Evolutionary conservation across 1,284 basidiomycete species (phyloP).

Genomic region (Boletellus sp.): DNA sequence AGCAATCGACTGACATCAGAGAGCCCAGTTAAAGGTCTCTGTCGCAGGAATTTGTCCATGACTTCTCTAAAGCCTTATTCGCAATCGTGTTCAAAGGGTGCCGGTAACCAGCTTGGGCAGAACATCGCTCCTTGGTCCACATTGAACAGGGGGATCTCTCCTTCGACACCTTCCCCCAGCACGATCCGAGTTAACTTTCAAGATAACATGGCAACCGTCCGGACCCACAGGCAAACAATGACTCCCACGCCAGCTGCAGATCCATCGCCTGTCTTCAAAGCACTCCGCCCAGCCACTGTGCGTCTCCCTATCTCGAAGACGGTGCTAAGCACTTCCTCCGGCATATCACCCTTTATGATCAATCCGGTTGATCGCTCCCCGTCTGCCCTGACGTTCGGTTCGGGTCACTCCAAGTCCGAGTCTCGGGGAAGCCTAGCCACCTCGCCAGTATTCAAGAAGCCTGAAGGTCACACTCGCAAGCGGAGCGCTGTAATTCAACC

Average conservation of each 20-base stretch:
- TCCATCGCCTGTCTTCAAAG: slow-evolving; percentile 52
- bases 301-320: slow-evolving; percentile 20
- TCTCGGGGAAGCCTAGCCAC: slow-evolving; percentile 32
- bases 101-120: slow-evolving; percentile 42
- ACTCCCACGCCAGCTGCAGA: slow-evolving; percentile 51
- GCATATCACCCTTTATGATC: slow-evolving; percentile 14
- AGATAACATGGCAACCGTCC: slow-evolving; percentile 21
- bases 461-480: slow-evolving; percentile 34
- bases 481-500: slow-evolving; percentile 35
- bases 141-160: slow-evolving; percentile 47
- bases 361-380: slow-evolving; percentile 33
- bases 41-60: slow-evolving; percentile 44
- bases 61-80: slow-evolving; percentile 60
- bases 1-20: slow-evolving; percentile 24
- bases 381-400: slow-evolving; percentile 50
- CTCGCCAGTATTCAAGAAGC: slow-evolving; percentile 51
- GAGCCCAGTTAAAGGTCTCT: slow-evolving; percentile 41
- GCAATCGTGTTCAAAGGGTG: slow-evolving; percentile 38
- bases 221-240: slow-evolving; percentile 49
- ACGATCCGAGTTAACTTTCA: slow-evolving; percentile 7
- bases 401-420: slow-evolving; percentile 32
- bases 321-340: slow-evolving; percentile 5
- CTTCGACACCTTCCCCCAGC: slow-evolving; percentile 35
- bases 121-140: slow-evolving; percentile 64
- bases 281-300: slow-evolving; percentile 48